Conservation (phyloP, 2,329 filamentous ascomycete genomes). For the Pseudogymnoascus sp. region DNA sequence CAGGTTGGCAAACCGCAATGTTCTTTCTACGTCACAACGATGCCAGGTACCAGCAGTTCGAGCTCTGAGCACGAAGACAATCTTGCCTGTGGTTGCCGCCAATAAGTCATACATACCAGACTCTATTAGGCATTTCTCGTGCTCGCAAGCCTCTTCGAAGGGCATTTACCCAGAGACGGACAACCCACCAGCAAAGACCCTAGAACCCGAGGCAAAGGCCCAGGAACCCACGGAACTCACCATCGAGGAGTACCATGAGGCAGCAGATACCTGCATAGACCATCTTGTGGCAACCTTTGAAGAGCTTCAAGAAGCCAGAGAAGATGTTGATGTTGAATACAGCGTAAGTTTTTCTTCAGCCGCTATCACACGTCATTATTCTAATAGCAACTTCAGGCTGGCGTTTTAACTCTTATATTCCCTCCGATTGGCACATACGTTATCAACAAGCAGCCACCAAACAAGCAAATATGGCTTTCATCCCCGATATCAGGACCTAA, state of each 20-base stretch:
- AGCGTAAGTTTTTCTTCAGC: slow-evolving; percentile 52
- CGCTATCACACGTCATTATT: slow-evolving; percentile 12
- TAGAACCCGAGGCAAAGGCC: slow-evolving; percentile 36
- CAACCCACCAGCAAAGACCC: slow-evolving; percentile 43
- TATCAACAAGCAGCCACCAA: slow-evolving; percentile 96
- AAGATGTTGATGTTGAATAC: slow-evolving; percentile 83
- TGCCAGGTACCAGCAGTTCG: not conserved
- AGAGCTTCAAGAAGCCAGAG: slow-evolving; percentile 62
- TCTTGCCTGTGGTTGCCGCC: not conserved
- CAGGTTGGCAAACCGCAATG: slow-evolving; percentile 10
- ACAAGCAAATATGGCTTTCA: slow-evolving; percentile 95
- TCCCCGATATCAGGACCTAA: slow-evolving; percentile 89
- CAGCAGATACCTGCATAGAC: slow-evolving; percentile 70
- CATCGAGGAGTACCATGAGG: slow-evolving; percentile 66
- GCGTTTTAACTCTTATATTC: slow-evolving; percentile 73
- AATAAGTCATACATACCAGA: not conserved
- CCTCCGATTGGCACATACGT: slow-evolving; percentile 74
- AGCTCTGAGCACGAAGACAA: not conserved
- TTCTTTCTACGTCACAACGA: not conserved
- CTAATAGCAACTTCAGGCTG: slow-evolving; percentile 52
- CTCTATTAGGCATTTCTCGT: not conserved
- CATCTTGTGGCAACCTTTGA: slow-evolving; percentile 57
- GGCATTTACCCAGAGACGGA: slow-evolving; percentile 56
- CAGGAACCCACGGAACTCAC: slow-evolving; percentile 58
- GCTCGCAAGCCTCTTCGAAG: slow-evolving; percentile 29